Base-by-base conservation (phyloP, 2,329 filamentous ascomycete species). In the Pyricularia sp. region DNA sequence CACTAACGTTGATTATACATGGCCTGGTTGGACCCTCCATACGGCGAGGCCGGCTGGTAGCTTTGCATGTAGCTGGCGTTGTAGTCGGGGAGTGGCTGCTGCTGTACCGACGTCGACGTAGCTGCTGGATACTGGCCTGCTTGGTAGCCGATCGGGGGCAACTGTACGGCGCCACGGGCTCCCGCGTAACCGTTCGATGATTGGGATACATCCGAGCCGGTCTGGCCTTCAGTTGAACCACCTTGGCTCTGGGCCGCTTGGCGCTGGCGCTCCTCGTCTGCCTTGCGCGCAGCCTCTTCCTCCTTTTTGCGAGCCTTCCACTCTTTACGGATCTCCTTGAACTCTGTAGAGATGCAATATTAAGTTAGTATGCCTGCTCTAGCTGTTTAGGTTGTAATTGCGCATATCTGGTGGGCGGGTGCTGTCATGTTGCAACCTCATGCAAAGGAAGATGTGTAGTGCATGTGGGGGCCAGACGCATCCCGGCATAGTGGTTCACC, bases 281-380 rank as follows among this genome's bases (percentile, higher is more conserved):
- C 91, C 83, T 97, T 97, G 76, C 94, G 92, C 74, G 88, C 86
- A 67, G 90, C 90, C 73, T 98, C 94, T 75, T 98, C 94, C 79
- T 98, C 95, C 92, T 99, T 99, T 88, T 98, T 98, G 76, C 95
- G 93, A 58, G 92, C 92, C 83, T 98, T 99, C 95, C 95, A 99
- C 77, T 98, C 94, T 78, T 98, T 98, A 72, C 95, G 92, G 70
- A 98, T 97, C 77, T 99, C 95, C 79, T 99, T 99, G 83, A 99
- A 98, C 80, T 98, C 95, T 98, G 76, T 36, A 14, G 72, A n/a
- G n/a, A 61, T 61, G 23, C 6, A 61, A 23, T 4, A 1, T 50
- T 17, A 4, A 14, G 58, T 26, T 61, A 61, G 58, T 36, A 36
- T 36, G 33, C 33, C 33, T 36, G 4, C 2, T n/a, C 7, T n/a